These are phyloP conservation scores for Penicillium parvum DNA, from an alignment of 495 filamentous ascomycete genomes.

Conservation along the genomic window DNA sequence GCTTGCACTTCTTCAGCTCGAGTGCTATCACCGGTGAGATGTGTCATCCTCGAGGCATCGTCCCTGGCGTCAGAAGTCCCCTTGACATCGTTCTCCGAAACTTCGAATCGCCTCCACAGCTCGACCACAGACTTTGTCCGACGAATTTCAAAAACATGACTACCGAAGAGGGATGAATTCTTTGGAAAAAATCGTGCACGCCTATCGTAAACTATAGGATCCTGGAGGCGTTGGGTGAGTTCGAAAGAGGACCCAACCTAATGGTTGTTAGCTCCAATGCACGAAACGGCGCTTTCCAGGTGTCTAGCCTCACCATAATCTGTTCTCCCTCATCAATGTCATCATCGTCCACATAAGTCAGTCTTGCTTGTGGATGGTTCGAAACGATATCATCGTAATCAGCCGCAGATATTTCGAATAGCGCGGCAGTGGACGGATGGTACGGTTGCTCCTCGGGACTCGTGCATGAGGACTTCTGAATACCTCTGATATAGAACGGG, in stretches of 20 bases:
- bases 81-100: neutral
- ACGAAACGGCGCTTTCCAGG: neutral
- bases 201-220: too few species aligned
- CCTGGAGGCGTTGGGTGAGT: slow-evolving; percentile 47
- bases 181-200: too few species aligned
- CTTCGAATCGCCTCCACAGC: slow-evolving; percentile 38
- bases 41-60: neutral
- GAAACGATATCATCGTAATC: slow-evolving; percentile 49
- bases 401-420: slow-evolving; percentile 37
- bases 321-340: slow-evolving; percentile 58
- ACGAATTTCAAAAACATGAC: slow-evolving; percentile 47
- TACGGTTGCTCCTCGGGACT: neutral
- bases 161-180: too few species aligned
- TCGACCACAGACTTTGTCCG: slow-evolving; percentile 41
- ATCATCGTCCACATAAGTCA: slow-evolving; percentile 54
- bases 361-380: slow-evolving; percentile 44
- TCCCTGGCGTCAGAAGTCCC: slow-evolving; percentile 1
- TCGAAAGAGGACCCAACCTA: slow-evolving; percentile 51
- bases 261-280: too few species aligned
- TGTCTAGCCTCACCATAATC: slow-evolving; percentile 47
- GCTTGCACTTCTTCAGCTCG: slow-evolving; percentile 3
- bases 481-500: slow-evolving; percentile 42
- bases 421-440: slow-evolving; percentile 12
- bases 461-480: slow-evolving; percentile 23
- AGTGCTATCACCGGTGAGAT: neutral